These are phyloP conservation scores for Oryza punctata DNA, from an alignment of 176 grass and related monocot species.

Conservation along the genomic window DNA sequence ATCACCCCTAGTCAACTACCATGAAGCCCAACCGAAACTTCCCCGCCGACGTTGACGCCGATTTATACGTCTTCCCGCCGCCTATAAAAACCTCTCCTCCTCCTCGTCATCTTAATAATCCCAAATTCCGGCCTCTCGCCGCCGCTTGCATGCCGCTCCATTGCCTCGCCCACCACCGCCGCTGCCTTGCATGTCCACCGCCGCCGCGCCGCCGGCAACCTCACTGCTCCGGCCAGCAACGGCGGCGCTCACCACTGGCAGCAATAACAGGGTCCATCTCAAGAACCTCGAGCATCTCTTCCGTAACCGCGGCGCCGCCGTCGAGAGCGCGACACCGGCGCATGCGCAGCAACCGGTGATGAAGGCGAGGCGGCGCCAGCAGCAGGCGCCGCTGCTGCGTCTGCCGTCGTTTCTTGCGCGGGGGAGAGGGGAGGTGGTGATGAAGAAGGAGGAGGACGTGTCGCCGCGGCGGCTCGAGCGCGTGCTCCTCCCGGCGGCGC, in stretches of 20 bases:
- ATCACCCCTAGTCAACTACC: not conserved
- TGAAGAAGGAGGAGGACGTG: slow-evolving; percentile 11
- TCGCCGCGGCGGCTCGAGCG: slow-evolving; percentile 44
- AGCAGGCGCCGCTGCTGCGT: slow-evolving; percentile 40
- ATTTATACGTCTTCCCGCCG: not conserved
- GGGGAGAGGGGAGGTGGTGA: not conserved
- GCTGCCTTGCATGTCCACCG: slow-evolving; percentile 56
- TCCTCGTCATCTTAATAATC: not conserved
- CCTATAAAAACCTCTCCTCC: not conserved
- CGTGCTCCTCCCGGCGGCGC: slow-evolving; percentile 39
- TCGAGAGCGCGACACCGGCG: not conserved
- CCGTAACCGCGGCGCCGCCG: slow-evolving; percentile 37
- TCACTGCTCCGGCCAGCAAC: slow-evolving; percentile 29
- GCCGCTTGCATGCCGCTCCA: slow-evolving; percentile 43
- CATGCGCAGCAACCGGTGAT: not conserved
- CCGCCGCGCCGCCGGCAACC: slow-evolving; percentile 27
- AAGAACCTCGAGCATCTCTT: slow-evolving; percentile 49
- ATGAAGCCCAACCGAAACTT: slow-evolving; percentile 7
- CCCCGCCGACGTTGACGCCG: slow-evolving; percentile 13
- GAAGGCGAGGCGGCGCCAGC: not conserved
- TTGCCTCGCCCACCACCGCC: not conserved
- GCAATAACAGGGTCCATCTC: slow-evolving; percentile 40
- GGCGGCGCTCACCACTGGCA: not conserved
- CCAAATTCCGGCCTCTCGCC: not conserved
- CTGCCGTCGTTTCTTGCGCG: slow-evolving; percentile 49